Percentiles rank a stretch among this genome's conserved stretches.
Evolutionary conservation across 2,329 filamentous ascomycete genomes (phyloP).

Genomic region (Scortechinia acanthostroma): DNA sequence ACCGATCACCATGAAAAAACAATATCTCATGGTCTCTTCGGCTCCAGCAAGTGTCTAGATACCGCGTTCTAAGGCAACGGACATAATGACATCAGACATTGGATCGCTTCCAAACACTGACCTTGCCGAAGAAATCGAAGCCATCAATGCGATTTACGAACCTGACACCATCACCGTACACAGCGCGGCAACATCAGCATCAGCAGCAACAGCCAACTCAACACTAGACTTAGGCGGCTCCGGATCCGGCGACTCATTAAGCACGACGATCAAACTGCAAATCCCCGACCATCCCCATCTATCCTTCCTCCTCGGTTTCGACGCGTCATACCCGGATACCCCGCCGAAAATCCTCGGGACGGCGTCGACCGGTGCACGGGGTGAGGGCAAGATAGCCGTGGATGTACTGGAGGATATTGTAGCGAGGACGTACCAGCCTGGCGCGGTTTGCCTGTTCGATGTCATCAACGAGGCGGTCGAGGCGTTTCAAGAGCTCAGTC

Average conservation of each 20-base stretch:
- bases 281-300: not conserved
- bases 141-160: constrained; percentile 2
- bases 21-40: too few relatives aligned
- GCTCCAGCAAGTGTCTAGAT: too few relatives aligned
- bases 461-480: not conserved
- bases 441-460: not conserved
- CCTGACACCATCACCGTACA: not conserved
- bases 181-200: not conserved
- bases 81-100: not conserved
- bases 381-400: not conserved
- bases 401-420: constrained; percentile 1
- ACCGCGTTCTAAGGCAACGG: too few relatives aligned
- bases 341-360: not conserved
- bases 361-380: not conserved
- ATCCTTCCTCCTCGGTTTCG: not conserved
- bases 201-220: not conserved
- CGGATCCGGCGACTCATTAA: not conserved
- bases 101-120: not conserved
- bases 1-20: too few relatives aligned
- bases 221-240: not conserved
- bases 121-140: constrained; percentile 2
- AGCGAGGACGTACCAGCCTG: not conserved
- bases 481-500: not conserved
- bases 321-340: not conserved
- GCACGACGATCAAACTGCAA: not conserved